These are phyloP conservation scores for Tetrapisispora phaffii DNA, from an alignment of 805 yeast genomes.

Conservation along the genomic window DNA sequence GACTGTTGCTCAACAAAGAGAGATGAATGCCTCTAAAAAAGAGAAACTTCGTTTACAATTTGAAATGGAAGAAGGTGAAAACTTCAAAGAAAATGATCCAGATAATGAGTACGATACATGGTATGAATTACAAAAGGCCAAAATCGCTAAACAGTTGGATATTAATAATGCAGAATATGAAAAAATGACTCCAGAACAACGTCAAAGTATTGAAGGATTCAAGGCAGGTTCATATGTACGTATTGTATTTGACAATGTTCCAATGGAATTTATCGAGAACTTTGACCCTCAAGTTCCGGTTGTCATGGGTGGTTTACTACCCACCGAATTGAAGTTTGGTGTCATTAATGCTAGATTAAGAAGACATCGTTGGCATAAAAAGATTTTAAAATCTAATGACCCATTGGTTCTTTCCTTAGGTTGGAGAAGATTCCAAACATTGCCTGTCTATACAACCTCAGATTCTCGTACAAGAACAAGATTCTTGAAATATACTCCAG, in stretches of 20 bases:
- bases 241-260: slow-evolving; percentile 68
- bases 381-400: slow-evolving; percentile 88
- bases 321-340: slow-evolving; percentile 90
- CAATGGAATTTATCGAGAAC: slow-evolving; percentile 83
- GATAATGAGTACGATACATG: slow-evolving; percentile 87
- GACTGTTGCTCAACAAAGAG: slow-evolving; percentile 66
- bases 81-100: slow-evolving; percentile 69
- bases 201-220: slow-evolving; percentile 80
- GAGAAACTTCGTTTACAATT: slow-evolving; percentile 82
- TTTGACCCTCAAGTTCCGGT: slow-evolving; percentile 81
- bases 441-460: slow-evolving; percentile 90
- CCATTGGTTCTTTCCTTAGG: slow-evolving; percentile 90
- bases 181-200: slow-evolving; percentile 62
- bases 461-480: slow-evolving; percentile 97
- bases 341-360: slow-evolving; percentile 86
- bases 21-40: slow-evolving; percentile 76
- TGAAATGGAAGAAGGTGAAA: slow-evolving; percentile 57
- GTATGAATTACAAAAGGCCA: slow-evolving; percentile 95
- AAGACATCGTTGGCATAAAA: slow-evolving; percentile 98
- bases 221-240: slow-evolving; percentile 92
- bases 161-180: slow-evolving; percentile 77
- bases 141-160: slow-evolving; percentile 91
- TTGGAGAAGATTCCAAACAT: slow-evolving; percentile 96
- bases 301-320: slow-evolving; percentile 79
- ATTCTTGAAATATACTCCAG: slow-evolving; percentile 97